Evolutionary conservation across 2,329 filamentous ascomycete genomes (phyloP), one percentile per base, ranked within the genome.

Genomic region (Trichoderma sp.): DNA sequence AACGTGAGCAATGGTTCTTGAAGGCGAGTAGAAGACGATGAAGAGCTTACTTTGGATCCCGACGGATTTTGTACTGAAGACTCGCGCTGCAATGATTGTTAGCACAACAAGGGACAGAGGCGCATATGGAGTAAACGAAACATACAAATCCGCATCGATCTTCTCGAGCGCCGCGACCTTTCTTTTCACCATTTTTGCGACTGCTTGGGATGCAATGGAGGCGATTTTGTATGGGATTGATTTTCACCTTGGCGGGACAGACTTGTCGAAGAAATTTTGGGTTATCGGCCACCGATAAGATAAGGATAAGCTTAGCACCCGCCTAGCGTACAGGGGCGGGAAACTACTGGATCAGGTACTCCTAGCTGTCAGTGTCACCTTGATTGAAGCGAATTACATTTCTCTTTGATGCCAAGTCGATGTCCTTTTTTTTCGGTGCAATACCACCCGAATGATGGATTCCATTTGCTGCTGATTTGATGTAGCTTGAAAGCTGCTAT

Each of bases 81-180:
- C 93, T 97, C 78, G 95, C 92, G 80, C 92, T 93, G 81, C 89
- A 67, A 75, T 16, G 76, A 45, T 38, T 76, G 78, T 85, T 76
- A 83, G 83, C 21, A 41, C 2, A 60, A 59, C 1, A 2, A 9
- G 3, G 16, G 11, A 14, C 21, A 7, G 12, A 14, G 4, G 27
- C 33, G 56, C 38, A n/a, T 27, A 4, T 1, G 11, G 11, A 6
- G 6, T 8, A 5, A 8, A 14, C 2, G 29, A 14, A 21, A 82
- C 91, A 77, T 83, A 93, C 89, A 97, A 88, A 85, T 97, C 95
- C 41, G 95, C 95, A 83, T 98, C 95, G 80, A 98, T 92, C 89
- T 98, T 98, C 86, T 98, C 95, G 84, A 98, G 91, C 77, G 95
- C 95, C 74, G 94, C 94, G 76, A 98, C 90, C 87, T 97, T 97